A percentile compares a stretch with the other conserved stretches of the same genome.
Evolutionary conservation across 2,329 filamentous ascomycete genomes (phyloP).

Genomic region (Aspergillus amoenus): DNA sequence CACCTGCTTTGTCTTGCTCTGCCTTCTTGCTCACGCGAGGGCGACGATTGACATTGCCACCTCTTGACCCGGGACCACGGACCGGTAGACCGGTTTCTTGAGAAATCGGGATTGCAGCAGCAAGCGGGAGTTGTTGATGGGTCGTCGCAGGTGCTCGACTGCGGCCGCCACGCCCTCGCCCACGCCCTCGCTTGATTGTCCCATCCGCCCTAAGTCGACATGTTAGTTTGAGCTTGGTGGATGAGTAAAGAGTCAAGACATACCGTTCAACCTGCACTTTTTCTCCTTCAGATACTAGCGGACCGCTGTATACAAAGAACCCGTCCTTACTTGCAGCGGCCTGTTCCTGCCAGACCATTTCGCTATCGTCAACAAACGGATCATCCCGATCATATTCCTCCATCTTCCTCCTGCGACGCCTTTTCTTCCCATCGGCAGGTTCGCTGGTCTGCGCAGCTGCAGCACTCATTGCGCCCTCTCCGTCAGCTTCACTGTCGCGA

Average conservation of each 20-base stretch:
- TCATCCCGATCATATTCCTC: slow-evolving; percentile 68
- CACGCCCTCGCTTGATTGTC: slow-evolving; percentile 63
- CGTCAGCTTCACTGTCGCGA: slow-evolving; percentile 59
- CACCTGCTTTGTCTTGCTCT: slow-evolving; percentile 76
- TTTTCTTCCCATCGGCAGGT: slow-evolving; percentile 69
- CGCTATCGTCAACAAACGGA: slow-evolving; percentile 82
- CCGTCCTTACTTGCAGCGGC: slow-evolving; percentile 92
- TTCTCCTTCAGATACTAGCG: slow-evolving; percentile 81
- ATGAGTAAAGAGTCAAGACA: slow-evolving; percentile 25
- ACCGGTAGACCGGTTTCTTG: slow-evolving; percentile 83
- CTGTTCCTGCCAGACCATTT: slow-evolving; percentile 92
- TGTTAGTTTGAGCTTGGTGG: slow-evolving; percentile 15
- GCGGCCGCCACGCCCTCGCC: slow-evolving; percentile 54
- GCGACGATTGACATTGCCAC: slow-evolving; percentile 73
- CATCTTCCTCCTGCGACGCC: slow-evolving; percentile 67
- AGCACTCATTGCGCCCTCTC: slow-evolving; percentile 43
- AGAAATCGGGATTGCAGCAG: slow-evolving; percentile 81
- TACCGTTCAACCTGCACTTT: slow-evolving; percentile 67
- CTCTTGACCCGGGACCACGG: slow-evolving; percentile 68
- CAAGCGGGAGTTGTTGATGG: slow-evolving; percentile 69
- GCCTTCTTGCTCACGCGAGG: slow-evolving; percentile 82
- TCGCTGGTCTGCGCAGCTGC: slow-evolving; percentile 53
- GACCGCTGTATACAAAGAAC: slow-evolving; percentile 97
- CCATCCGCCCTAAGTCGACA: slow-evolving; percentile 62
- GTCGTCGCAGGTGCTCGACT: slow-evolving; percentile 62